A percentile compares a stretch with the other conserved stretches of the same genome.
These are phyloP conservation scores for Pleodorina starrii DNA, from an alignment of 139 green algal genomes.

Conservation along the genomic window DNA sequence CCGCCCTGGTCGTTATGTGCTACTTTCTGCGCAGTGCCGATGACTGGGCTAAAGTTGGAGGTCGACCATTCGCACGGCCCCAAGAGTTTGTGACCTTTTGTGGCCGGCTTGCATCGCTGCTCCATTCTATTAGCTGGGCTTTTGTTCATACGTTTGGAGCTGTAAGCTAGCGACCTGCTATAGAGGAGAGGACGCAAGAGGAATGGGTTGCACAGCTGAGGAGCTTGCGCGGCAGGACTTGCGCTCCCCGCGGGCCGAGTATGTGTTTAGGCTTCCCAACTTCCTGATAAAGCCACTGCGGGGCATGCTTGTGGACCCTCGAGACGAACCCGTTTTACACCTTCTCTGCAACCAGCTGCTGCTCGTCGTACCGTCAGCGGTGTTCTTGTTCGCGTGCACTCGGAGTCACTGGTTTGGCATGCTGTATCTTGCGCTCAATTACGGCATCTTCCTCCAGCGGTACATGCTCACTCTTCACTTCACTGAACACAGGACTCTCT, in stretches of 20 bases:
- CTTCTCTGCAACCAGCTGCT: constrained; percentile 67
- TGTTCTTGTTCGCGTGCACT: constrained; percentile 32
- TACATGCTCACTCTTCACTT: constrained; percentile 87
- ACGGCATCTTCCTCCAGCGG: constrained; percentile 80
- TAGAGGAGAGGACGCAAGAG: no score
- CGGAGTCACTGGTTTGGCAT: constrained; percentile 60
- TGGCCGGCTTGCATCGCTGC: no score
- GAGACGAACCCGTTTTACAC: constrained; percentile 65
- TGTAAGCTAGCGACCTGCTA: no score
- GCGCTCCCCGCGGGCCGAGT: constrained; percentile 24
- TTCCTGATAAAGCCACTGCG: background rate
- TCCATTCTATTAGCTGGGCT: no score
- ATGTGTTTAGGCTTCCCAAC: constrained; percentile 27
- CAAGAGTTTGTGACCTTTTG: no score
- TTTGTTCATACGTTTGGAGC: no score
- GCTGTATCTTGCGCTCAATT: constrained; percentile 71
- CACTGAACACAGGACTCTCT: constrained; percentile 79
- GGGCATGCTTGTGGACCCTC: constrained; percentile 56
- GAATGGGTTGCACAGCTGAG: background rate
- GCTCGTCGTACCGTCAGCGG: background rate
- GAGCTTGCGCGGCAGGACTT: background rate
- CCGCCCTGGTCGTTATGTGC: no score
- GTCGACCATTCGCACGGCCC: no score
- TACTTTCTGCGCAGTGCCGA: no score
- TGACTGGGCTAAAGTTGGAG: no score